A percentile compares a stretch with the other conserved stretches of the same genome.
Conservation (phyloP, 768 basidiomycete genomes). For the Suillus hirtellus region DNA sequence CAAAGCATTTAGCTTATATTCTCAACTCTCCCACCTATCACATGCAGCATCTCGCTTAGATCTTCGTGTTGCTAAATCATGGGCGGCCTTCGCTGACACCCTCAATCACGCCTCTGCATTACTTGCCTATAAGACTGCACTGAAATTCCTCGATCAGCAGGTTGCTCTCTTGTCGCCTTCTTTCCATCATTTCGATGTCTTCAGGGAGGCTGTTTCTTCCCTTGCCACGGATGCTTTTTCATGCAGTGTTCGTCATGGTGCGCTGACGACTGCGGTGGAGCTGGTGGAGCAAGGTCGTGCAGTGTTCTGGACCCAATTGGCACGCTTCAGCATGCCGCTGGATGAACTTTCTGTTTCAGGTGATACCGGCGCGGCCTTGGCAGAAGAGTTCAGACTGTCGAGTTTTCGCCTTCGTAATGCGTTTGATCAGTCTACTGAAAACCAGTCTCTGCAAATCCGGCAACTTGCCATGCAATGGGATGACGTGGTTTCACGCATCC, state of each 20-base stretch:
- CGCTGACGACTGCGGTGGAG: constrained; percentile 30
- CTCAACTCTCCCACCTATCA: not conserved
- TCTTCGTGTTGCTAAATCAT: not conserved
- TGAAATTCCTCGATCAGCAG: constrained; percentile 6
- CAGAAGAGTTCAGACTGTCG: constrained; percentile 21
- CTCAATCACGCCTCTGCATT: not conserved
- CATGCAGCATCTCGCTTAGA: not conserved
- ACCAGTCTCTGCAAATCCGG: constrained; percentile 16
- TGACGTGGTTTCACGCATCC: constrained; percentile 22
- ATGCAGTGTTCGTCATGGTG: constrained; percentile 22
- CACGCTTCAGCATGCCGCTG: constrained; percentile 20
- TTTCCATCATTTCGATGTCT: not conserved
- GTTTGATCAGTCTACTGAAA: constrained; percentile 11
- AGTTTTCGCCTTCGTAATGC: not conserved
- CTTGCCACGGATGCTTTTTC: constrained; percentile 26
- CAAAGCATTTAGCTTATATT: not conserved
- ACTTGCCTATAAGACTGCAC: constrained; percentile 6
- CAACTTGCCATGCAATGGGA: constrained; percentile 21
- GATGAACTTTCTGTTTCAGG: constrained; percentile 17
- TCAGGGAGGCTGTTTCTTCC: not conserved
- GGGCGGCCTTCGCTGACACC: not conserved
- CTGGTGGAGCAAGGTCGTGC: constrained; percentile 35
- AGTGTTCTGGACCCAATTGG: constrained; percentile 31
- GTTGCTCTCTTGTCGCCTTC: not conserved
- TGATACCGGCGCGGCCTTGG: constrained; percentile 17